Conservation (phyloP, 176 grass and related monocot species). For the Rhynchospora pubera region DNA sequence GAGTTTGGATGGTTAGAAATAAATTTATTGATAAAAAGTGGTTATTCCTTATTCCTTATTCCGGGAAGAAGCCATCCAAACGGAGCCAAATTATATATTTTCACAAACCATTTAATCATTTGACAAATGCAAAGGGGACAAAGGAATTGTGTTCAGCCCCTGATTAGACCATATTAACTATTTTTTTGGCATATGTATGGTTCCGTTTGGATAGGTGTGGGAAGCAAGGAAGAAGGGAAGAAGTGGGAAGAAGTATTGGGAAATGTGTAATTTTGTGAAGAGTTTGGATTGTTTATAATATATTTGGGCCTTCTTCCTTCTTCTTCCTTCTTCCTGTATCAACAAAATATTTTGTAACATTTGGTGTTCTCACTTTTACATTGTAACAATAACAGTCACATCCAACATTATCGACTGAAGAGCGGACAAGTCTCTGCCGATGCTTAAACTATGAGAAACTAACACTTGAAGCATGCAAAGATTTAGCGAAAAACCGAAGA, state of each 20-base stretch:
- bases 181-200: neutral
- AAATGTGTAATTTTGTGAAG: too few species aligned
- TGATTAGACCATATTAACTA: neutral
- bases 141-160: neutral
- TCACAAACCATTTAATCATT: neutral
- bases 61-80: too few species aligned
- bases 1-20: too few species aligned
- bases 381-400: slow-evolving; percentile 45
- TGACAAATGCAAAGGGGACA: neutral
- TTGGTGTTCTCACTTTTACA: neutral
- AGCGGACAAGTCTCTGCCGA: slow-evolving; percentile 53
- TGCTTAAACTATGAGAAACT: slow-evolving; percentile 97
- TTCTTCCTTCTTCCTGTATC: too few species aligned
- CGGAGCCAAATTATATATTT: neutral
- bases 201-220: too few species aligned
- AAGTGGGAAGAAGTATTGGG: too few species aligned
- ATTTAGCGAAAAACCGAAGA: slow-evolving; percentile 70
- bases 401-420: slow-evolving; percentile 38
- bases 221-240: too few species aligned
- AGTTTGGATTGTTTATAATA: too few species aligned
- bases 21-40: too few species aligned
- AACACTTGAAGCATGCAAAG: slow-evolving; percentile 81
- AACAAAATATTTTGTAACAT: too few species aligned
- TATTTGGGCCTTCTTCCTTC: too few species aligned
- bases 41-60: too few species aligned